Evolutionary conservation across 1,284 basidiomycete species (phyloP).

Genomic region (Heliocybe sulcata): DNA sequence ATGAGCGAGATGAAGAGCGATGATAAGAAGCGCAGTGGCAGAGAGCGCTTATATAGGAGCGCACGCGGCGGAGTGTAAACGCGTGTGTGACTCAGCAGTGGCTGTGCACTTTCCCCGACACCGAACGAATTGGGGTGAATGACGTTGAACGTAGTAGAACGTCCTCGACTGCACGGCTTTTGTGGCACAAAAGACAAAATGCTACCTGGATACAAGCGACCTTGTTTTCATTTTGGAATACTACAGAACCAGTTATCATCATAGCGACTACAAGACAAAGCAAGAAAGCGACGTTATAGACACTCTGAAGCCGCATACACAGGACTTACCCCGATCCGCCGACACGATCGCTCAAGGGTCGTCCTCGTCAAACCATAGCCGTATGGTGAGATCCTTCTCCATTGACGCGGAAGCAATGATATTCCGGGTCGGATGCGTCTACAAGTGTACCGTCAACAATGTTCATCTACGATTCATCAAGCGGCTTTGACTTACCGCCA

Average conservation of each 20-base stretch:
- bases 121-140: too few species aligned
- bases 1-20: constrained; percentile 5
- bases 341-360: neutral
- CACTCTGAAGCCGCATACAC: neutral
- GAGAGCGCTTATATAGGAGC: constrained; percentile 1
- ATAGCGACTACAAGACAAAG: too few species aligned
- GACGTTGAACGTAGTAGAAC: neutral
- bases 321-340: neutral
- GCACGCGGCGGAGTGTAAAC: constrained; percentile 14
- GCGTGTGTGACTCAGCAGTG: neutral
- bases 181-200: too few species aligned
- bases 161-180: neutral
- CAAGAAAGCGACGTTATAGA: too few species aligned
- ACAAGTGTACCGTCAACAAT: neutral
- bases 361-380: constrained; percentile 62
- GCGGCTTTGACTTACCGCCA: constrained; percentile 47
- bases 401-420: constrained; percentile 79
- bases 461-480: neutral
- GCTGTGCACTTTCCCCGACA: neutral
- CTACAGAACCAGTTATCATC: too few species aligned
- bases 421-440: constrained; percentile 67
- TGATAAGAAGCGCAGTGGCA: neutral
- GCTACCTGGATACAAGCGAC: too few species aligned
- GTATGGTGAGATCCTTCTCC: constrained; percentile 79
- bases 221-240: too few species aligned